Evolutionary conservation across 345 rosid genomes (phyloP).

Genomic region (Populus pruinosa): DNA sequence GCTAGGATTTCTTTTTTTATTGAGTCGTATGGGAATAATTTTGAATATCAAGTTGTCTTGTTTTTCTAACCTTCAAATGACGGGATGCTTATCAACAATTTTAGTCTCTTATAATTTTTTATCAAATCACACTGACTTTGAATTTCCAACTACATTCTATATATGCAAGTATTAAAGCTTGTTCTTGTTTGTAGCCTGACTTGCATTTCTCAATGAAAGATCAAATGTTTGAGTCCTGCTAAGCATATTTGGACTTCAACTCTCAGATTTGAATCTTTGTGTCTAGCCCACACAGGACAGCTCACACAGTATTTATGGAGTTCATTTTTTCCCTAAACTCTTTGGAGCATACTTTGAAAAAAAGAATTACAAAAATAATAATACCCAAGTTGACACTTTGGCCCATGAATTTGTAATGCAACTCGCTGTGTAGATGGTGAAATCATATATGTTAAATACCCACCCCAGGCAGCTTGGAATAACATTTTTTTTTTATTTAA

Average conservation of each 20-base stretch:
- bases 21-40: background rate
- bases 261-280: background rate
- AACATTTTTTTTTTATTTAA: background rate
- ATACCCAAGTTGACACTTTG: background rate
- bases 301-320: background rate
- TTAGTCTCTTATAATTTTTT: background rate
- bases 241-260: background rate
- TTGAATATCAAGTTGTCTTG: background rate
- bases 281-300: background rate
- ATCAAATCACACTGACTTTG: background rate
- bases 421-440: background rate
- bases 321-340: background rate
- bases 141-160: background rate
- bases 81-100: background rate
- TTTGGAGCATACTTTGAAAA: background rate
- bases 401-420: background rate
- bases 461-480: background rate
- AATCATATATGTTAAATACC: background rate
- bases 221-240: background rate
- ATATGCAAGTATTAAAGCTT: background rate
- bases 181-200: background rate
- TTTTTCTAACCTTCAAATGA: background rate
- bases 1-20: background rate
- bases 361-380: background rate
- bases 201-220: background rate